Percentiles rank a stretch among this genome's conserved stretches.
Evolutionary conservation across 1,139 yeast species (phyloP).

Genomic region (Arxiozyma slooffiae): DNA sequence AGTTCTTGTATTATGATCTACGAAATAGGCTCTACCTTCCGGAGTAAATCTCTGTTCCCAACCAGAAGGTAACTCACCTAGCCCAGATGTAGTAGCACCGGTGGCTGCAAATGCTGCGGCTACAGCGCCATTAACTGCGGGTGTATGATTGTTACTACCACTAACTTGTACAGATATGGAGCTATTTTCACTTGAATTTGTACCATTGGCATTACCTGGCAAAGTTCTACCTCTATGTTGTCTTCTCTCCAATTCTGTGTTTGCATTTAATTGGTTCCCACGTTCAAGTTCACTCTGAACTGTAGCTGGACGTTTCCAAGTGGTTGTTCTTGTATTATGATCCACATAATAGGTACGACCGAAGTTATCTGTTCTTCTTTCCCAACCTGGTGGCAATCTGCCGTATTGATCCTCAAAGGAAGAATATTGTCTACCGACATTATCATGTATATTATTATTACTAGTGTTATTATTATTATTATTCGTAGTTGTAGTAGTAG

Average conservation of each 20-base stretch:
- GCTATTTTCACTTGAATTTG: conserved; percentile 1
- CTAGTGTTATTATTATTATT: not conserved
- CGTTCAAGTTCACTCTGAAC: conserved; percentile 62
- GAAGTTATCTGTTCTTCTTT: conserved; percentile 90
- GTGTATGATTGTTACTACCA: conserved; percentile 33
- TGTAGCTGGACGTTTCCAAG: conserved; percentile 92
- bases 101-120: conserved; percentile 77
- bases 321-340: conserved; percentile 93
- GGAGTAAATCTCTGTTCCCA: conserved; percentile 99
- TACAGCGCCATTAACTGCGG: conserved; percentile 54
- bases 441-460: conserved; percentile 8
- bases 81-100: conserved; percentile 89
- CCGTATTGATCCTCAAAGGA: conserved; percentile 97
- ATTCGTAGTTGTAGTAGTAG: conserved; percentile 10
- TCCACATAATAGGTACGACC: conserved; percentile 97
- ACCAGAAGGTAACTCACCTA: conserved; percentile 95
- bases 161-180: conserved; percentile 27
- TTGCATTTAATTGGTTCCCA: conserved; percentile 43
- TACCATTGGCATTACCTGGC: conserved; percentile 38
- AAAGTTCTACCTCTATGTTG: conserved; percentile 85
- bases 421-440: conserved; percentile 52
- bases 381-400: conserved; percentile 97
- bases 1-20: conserved; percentile 95
- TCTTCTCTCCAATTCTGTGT: conserved; percentile 79
- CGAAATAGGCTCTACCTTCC: conserved; percentile 96